phyloP scores from a whole-genome alignment of 441 rosid genomes.

The Eutrema salsugineum region DNA sequence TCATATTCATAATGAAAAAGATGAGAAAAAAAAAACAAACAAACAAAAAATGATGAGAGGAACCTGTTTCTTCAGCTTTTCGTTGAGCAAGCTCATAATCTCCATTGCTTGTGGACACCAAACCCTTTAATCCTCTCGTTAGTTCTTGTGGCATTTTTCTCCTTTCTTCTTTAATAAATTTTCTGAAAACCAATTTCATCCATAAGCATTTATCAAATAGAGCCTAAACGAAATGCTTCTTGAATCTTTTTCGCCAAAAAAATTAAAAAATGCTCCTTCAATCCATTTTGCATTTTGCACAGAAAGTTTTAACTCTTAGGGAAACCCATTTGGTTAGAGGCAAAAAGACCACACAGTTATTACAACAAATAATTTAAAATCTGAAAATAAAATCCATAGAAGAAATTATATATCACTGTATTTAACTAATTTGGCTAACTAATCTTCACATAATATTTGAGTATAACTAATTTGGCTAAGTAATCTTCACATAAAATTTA shows the following conservation, averaged over 20 bases:
- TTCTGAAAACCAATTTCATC: background rate
- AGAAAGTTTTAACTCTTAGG: background rate
- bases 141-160: slow-evolving; percentile 67
- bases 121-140: slow-evolving; percentile 55
- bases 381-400: background rate
- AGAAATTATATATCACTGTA: background rate
- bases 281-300: background rate
- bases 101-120: slow-evolving; percentile 38
- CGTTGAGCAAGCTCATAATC: slow-evolving; percentile 79
- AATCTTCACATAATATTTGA: background rate
- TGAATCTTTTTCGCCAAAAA: too few species aligned
- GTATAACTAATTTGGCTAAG: background rate
- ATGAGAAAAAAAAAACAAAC: background rate
- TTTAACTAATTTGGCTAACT: background rate
- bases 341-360: background rate
- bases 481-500: background rate
- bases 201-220: background rate
- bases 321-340: background rate
- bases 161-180: background rate
- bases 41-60: background rate
- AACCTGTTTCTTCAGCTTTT: slow-evolving; percentile 98
- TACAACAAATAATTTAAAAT: background rate
- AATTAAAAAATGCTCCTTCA: background rate
- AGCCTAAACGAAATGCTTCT: background rate
- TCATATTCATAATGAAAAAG: background rate